Conservation (phyloP, 345 rosid genomes). For the Lumnitzera racemosa region DNA sequence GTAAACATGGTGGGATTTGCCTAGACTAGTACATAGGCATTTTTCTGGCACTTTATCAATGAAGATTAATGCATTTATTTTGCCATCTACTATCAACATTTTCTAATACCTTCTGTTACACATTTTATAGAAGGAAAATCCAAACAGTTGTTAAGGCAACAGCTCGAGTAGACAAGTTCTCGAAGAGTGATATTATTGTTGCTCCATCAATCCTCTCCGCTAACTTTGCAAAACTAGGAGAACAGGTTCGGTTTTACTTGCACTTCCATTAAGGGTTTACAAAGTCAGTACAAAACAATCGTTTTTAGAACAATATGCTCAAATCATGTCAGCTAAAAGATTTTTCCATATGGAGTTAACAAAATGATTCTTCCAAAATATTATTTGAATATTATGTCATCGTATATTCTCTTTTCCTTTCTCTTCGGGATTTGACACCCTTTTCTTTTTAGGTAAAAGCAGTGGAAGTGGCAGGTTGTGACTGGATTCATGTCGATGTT, state of each 20-base stretch:
- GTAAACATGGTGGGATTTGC: too few relatives aligned
- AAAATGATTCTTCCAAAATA: too few relatives aligned
- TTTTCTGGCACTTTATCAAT: too few relatives aligned
- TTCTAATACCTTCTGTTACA: conserved; percentile 3
- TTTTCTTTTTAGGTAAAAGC: conserved; percentile 66
- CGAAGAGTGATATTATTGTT: conserved; percentile 78
- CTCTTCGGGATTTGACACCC: conserved; percentile 12
- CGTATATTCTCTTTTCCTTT: not conserved
- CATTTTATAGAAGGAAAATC: conserved; percentile 38
- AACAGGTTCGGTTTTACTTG: conserved; percentile 45
- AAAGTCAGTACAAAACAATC: too few relatives aligned
- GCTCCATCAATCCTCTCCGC: conserved; percentile 97
- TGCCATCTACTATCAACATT: too few relatives aligned
- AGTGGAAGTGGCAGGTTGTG: conserved; percentile 85
- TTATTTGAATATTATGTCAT: not conserved
- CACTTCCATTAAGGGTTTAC: not conserved
- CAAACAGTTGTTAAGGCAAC: conserved; percentile 64
- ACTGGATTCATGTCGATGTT: conserved; percentile 96
- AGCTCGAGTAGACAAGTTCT: conserved; percentile 86
- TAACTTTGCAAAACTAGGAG: conserved; percentile 85
- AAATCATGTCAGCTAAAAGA: too few relatives aligned
- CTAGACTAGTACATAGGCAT: too few relatives aligned
- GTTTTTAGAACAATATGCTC: too few relatives aligned
- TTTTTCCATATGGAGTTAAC: too few relatives aligned
- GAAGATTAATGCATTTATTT: too few relatives aligned